Evolutionary conservation across 2,329 filamentous ascomycete genomes (phyloP).

Genomic region (Diaporthe destruens): DNA sequence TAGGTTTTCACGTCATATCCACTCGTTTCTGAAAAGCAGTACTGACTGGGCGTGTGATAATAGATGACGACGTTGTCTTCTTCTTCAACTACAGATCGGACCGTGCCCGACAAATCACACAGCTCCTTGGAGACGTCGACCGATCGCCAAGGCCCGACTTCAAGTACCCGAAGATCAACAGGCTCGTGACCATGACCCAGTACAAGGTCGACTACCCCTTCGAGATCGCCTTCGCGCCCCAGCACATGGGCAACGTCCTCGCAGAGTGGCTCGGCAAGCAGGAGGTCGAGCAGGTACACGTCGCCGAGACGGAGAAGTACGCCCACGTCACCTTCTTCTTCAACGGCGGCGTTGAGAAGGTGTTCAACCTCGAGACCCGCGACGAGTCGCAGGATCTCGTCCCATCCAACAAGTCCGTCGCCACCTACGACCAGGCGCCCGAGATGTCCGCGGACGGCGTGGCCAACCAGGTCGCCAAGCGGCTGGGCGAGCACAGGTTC

Average conservation of each 20-base stretch:
- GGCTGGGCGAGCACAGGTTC: conserved; percentile 85
- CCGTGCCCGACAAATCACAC: conserved; percentile 94
- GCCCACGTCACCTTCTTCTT: conserved; percentile 99
- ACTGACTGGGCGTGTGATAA: conserved; percentile 40
- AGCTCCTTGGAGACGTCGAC: conserved; percentile 92
- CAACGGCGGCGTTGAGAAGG: conserved; percentile 98
- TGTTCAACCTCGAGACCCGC: conserved; percentile 90
- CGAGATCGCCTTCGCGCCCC: conserved; percentile 90
- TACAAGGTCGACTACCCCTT: conserved; percentile 98
- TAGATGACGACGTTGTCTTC: conserved; percentile 93
- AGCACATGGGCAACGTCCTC: conserved; percentile 97
- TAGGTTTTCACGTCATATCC: conserved; percentile 53
- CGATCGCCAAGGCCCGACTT: conserved; percentile 92
- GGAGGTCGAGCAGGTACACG: conserved; percentile 90
- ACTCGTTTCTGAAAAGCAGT: background rate
- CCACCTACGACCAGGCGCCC: conserved; percentile 94
- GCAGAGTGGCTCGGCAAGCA: conserved; percentile 96
- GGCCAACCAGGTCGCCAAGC: conserved; percentile 89
- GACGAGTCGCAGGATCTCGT: conserved; percentile 85
- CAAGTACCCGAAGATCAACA: conserved; percentile 88
- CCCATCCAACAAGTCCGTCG: conserved; percentile 87
- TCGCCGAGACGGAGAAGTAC: conserved; percentile 99
- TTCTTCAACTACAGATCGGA: conserved; percentile 99
- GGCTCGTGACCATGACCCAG: conserved; percentile 94
- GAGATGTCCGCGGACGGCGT: conserved; percentile 96